Conservation (phyloP, 2,329 filamentous ascomycete species). For the Aspergillus nomiae region DNA sequence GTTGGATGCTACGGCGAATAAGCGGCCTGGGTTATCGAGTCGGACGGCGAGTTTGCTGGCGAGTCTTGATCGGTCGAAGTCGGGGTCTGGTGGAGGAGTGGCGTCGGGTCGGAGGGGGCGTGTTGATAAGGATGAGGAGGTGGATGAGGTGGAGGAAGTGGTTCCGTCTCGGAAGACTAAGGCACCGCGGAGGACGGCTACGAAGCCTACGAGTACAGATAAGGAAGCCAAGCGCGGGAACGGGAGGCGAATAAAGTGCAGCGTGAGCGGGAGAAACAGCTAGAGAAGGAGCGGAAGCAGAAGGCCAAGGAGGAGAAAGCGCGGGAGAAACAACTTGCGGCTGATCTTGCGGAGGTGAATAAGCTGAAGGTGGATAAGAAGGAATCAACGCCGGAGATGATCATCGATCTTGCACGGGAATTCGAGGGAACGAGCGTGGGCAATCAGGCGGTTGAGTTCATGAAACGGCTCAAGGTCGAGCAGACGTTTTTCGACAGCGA, state of each 20-base stretch:
- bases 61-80: slow-evolving; percentile 26
- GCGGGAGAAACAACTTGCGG: slow-evolving; percentile 63
- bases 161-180: slow-evolving; percentile 47
- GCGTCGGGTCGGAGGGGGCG: slow-evolving; percentile 4
- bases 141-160: slow-evolving; percentile 34
- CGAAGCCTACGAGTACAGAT: slow-evolving; percentile 28
- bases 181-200: slow-evolving; percentile 44
- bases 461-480: slow-evolving; percentile 46
- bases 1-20: slow-evolving; percentile 16
- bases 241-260: slow-evolving; percentile 54
- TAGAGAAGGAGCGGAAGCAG: slow-evolving; percentile 54
- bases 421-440: slow-evolving; percentile 52
- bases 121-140: background rate
- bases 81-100: slow-evolving; percentile 5
- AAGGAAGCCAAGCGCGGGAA: slow-evolving; percentile 55
- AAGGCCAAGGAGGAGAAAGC: slow-evolving; percentile 58
- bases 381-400: slow-evolving; percentile 73
- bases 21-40: slow-evolving; percentile 36
- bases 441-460: slow-evolving; percentile 46
- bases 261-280: slow-evolving; percentile 57
- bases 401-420: slow-evolving; percentile 66
- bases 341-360: slow-evolving; percentile 72
- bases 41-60: slow-evolving; percentile 45
- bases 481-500: slow-evolving; percentile 40
- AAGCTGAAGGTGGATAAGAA: slow-evolving; percentile 74